Base-by-base conservation (phyloP, 192 early-diverging fungal genomes). In the Backusella parvicylindrica region DNA sequence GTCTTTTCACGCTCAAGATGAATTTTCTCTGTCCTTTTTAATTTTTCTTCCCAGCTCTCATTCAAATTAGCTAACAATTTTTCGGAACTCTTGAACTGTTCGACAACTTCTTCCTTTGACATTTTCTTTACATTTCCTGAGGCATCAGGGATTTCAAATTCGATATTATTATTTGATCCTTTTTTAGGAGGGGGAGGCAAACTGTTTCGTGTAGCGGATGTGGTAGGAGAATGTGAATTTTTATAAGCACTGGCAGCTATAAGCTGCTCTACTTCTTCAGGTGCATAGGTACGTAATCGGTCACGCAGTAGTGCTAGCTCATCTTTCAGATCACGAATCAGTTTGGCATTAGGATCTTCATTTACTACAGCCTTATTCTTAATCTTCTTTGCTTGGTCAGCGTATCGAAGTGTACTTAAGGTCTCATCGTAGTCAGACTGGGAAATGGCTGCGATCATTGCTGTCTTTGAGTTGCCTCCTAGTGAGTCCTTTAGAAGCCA, bases 301-400 rank as follows among this genome's bases (percentile, higher is more conserved):
- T 75, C 76, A n/a, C 86, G 79, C 11, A 95, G 80, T 64, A 77
- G 74, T 4, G 79, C 85, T 4, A 95, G 79, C 79, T 95, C 93
- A 11, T 90, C 87, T 75, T 91, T 87, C 21, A 95, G 83, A 74
- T 93, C 89, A 35, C 89, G 85, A 63, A 95, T 86, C 12, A 92
- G 65, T 60, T 84, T 87, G 16, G 84, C 84, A 47, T 88, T 87
- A 5, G 91, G 89, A 60, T 93, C 91, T 81, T 95, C 93, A 75
- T 95, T 95, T 43, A 95, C 89, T 0, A 90, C 85, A 1, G 93
- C 92, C 73, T 87, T 87, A 76, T 95, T 95, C 74, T 94, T 87
- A 74, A 95, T 93, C 72, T 86, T 89, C 77, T 93, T 95, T 40
- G 93, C 94, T 37, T 93, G 87, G 72, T 95, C 91, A 2, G 91